Percentiles rank a stretch among this genome's conserved stretches.
Conservation (phyloP, 352 stramenopile species). For the Phytophthora nicotianae region DNA sequence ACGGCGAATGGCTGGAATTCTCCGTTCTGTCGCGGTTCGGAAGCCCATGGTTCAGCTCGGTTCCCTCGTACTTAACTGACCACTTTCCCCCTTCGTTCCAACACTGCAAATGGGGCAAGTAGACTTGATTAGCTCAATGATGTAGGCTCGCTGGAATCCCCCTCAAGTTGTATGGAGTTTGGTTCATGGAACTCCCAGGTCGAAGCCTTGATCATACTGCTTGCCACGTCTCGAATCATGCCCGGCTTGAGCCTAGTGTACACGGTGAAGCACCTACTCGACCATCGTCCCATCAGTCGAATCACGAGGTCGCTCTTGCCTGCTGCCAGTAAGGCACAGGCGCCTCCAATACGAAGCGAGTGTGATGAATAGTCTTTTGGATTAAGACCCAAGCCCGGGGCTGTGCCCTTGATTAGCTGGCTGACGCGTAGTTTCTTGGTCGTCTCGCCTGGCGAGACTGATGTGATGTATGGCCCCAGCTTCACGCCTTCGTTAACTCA, state of each 20-base stretch:
- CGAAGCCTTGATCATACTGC: slow-evolving; percentile 38
- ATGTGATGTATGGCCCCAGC: slow-evolving; percentile 23
- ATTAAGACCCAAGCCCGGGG: background rate
- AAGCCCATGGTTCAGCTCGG: background rate
- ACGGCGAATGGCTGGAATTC: background rate
- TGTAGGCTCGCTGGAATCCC: slow-evolving; percentile 8
- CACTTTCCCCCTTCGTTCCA: no score
- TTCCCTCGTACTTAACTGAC: background rate
- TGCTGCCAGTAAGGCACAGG: no score
- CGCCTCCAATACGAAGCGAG: no score
- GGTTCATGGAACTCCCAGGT: slow-evolving; percentile 21
- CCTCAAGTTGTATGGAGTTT: background rate
- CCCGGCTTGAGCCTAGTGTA: no score
- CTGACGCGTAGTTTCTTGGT: background rate
- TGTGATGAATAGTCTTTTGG: no score
- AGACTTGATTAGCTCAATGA: no score
- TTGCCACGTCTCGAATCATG: slow-evolving; percentile 15
- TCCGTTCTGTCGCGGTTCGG: background rate
- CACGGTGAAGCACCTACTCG: no score
- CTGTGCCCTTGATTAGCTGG: background rate
- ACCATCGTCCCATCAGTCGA: no score
- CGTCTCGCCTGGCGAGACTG: background rate
- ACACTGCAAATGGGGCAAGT: no score
- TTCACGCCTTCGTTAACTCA: background rate
- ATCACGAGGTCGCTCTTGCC: no score